phyloP scores from a whole-genome alignment of 208 protist species.

The Leishmania major region DNA sequence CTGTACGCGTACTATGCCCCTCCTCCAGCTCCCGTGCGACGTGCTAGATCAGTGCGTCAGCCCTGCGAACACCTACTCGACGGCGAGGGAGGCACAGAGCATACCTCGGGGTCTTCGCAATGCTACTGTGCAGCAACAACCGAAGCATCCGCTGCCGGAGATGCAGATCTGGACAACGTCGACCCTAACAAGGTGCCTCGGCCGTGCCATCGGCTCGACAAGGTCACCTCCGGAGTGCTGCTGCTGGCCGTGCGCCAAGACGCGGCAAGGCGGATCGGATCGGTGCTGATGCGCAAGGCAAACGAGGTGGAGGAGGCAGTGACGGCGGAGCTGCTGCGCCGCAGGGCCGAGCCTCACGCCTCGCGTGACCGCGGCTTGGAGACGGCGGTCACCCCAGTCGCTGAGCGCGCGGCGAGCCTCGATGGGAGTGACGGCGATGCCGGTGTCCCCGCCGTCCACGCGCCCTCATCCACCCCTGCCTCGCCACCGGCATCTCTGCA shows the following conservation, averaged over 20 bases:
- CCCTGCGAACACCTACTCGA: neutral
- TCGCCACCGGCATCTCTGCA: slow-evolving; percentile 11
- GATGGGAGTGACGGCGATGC: neutral
- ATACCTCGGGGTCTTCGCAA: neutral
- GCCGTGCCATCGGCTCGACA: slow-evolving; percentile 88
- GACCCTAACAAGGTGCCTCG: slow-evolving; percentile 53
- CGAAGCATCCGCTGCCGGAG: neutral
- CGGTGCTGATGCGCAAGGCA: slow-evolving; percentile 66
- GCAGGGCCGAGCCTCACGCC: neutral
- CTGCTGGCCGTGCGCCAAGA: slow-evolving; percentile 58
- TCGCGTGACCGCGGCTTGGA: neutral
- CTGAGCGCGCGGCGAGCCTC: neutral
- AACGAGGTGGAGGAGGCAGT: slow-evolving; percentile 55
- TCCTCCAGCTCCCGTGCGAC: neutral
- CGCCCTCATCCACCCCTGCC: neutral
- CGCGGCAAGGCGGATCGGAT: slow-evolving; percentile 55
- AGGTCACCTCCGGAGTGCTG: slow-evolving; percentile 87
- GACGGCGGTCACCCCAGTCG: neutral
- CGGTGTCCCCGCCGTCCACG: neutral
- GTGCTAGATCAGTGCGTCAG: neutral
- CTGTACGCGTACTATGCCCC: slow-evolving; percentile 63
- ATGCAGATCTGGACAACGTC: slow-evolving; percentile 31
- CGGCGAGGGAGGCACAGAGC: neutral
- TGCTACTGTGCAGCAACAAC: neutral
- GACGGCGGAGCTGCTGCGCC: slow-evolving; percentile 10